Evolutionary conservation across 768 basidiomycete species (phyloP).

Genomic region (Mycena vulgaris): DNA sequence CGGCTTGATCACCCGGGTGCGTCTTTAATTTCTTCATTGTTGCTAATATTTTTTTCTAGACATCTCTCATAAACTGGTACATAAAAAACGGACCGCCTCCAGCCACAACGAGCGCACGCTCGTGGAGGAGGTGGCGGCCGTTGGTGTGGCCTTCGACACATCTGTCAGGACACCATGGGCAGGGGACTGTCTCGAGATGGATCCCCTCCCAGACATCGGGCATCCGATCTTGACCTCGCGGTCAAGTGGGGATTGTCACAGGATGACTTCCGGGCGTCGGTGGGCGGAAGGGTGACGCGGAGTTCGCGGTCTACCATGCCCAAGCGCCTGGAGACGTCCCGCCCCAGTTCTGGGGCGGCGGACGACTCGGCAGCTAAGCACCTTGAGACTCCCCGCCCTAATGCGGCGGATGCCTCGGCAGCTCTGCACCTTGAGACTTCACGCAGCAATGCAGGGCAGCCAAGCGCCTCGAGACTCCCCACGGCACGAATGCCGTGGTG

Average conservation of each 20-base stretch:
- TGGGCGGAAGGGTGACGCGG: conserved; percentile 14
- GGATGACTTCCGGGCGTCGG: background rate
- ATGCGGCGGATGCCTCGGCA: background rate
- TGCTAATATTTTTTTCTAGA: conserved; percentile 28
- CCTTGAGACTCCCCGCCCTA: background rate
- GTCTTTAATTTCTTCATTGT: conserved; percentile 17
- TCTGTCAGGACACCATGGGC: background rate
- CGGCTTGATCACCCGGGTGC: conserved; percentile 30
- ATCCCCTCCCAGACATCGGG: conserved; percentile 1
- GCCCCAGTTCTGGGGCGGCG: background rate
- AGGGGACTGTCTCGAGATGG: background rate
- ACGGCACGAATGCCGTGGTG: background rate
- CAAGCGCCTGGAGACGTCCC: conserved; percentile 15
- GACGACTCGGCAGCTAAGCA: conserved; percentile 8
- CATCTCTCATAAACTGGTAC: background rate
- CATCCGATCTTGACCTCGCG: conserved; percentile 8
- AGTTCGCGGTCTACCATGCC: conserved; percentile 3
- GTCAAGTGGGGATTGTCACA: conserved; percentile 13
- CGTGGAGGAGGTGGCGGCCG: conserved; percentile 5
- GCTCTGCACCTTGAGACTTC: conserved; percentile 15
- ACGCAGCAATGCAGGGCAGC: too few relatives aligned
- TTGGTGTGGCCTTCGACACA: background rate
- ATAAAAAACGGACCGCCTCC: conserved; percentile 1
- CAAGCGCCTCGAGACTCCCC: conserved; percentile 1
- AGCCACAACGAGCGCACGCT: background rate